Base-by-base conservation (phyloP, 1,284 basidiomycete species). In the Papiliotrema terrestris region DNA sequence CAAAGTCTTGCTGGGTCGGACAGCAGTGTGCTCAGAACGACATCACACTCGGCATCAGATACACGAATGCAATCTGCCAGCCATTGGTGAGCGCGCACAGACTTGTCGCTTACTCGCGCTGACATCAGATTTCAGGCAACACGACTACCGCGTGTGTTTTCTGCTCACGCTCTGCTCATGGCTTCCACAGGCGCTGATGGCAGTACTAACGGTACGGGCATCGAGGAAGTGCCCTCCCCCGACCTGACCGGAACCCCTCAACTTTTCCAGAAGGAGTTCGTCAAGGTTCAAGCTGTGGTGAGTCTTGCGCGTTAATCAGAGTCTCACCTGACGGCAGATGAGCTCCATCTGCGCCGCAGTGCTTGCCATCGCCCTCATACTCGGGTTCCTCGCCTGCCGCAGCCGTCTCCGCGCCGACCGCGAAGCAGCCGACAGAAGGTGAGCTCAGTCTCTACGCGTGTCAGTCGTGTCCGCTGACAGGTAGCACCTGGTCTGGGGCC, bases 311-410 rank as follows among this genome's bases (percentile, higher is more conserved):
- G 19, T 25, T 17, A 50, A 22, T 6, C 22, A 11, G 4, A 4
- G 23, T 22, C 29, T 6, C 26, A 15, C 4, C 38, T 45, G 26
- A 52, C 26, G 11, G n/a, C 45, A 68, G 65, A 69, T 71, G 67
- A 63, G 60, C 52, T 67, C 69, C 3, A 67, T 71, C 52, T 68
- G 66, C 54, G 50, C 51, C 5, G 58, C 61, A 3, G 49, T 71
- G 22, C 49, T 71, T 23, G 5, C 55, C 8, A 35, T 60, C 22
- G 62, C 69, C 14, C 20, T 71, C 19, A 41, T 58, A 9, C 36
- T 69, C 22, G 69, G 67, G 22, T 35, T 68, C 54, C 11, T 63
- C 17, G 55, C 64, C 20, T 65, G 62, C 41, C 55, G 67, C 26
- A 22, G 49, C 15, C 54, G 65, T 14, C 56, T 64, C 37, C 59